A percentile compares a stretch with the other conserved stretches of the same genome.
Conservation (phyloP, 495 filamentous ascomycete species). For the Aspergillus coremiiformis region DNA sequence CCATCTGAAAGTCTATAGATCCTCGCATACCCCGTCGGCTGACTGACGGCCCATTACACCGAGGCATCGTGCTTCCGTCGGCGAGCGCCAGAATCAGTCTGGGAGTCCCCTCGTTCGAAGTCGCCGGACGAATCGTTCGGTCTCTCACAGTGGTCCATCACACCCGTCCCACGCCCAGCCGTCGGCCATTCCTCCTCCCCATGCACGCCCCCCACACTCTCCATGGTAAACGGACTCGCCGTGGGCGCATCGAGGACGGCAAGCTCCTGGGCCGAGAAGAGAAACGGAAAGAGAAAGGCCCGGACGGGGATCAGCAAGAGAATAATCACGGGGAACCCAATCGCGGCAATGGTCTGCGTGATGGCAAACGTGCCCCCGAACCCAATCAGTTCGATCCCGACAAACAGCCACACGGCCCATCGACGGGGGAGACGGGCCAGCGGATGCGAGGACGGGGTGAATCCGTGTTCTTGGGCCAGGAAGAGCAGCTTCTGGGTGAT, state of each 20-base stretch:
- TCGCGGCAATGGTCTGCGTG: conserved; percentile 88
- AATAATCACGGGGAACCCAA: conserved; percentile 89
- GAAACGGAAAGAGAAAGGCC: conserved; percentile 62
- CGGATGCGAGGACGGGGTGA: conserved; percentile 60
- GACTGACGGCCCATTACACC: no score
- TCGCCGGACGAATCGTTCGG: not conserved
- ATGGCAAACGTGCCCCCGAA: conserved; percentile 91
- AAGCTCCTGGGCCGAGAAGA: conserved; percentile 64
- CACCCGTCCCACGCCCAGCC: not conserved
- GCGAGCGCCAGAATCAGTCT: no score
- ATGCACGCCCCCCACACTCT: conserved; percentile 69
- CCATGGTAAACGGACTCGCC: conserved; percentile 78
- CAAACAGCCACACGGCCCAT: conserved; percentile 65
- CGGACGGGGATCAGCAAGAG: conserved; percentile 70
- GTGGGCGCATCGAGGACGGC: conserved; percentile 67
- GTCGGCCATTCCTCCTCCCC: conserved; percentile 26
- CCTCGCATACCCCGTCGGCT: no score
- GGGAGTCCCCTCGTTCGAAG: not conserved
- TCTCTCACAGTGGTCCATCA: no score
- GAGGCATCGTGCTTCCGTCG: no score
- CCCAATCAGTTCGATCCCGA: conserved; percentile 65
- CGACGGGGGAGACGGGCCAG: conserved; percentile 55
- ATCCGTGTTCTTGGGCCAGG: conserved; percentile 55
- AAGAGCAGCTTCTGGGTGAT: conserved; percentile 78
- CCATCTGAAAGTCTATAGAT: no score